Evolutionary conservation across 2,329 filamentous ascomycete species (phyloP), one percentile per base, ranked within the genome.

Genomic region (Diaporthe citrichinensis): DNA sequence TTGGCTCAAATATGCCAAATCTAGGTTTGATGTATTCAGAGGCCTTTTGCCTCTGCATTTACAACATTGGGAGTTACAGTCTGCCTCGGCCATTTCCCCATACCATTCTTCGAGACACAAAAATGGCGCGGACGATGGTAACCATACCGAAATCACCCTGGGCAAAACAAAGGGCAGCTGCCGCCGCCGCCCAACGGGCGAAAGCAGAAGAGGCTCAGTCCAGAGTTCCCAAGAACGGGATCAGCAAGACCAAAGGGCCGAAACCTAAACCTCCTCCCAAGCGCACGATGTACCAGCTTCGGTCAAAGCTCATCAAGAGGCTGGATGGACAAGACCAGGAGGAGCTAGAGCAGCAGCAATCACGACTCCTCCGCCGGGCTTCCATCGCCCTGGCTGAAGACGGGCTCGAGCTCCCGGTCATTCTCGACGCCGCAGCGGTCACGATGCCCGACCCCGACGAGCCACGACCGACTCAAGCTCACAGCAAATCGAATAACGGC

Each of bases 291-390:
- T 36, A 53, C 20, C 46, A 34, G 46, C 44, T 68, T 12, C 44
- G 44, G 12, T 49, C 62, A 39, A 51, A 51, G 46, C 44, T 51
- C 62, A 34, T 25, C 28, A 51, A 51, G 23, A 68, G 23, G 23
- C 14, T 51, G 46, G 44, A 68, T n/a, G 31, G 28, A 25, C 6
- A 39, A 36, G 62, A 68, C 4, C 44, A 39, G 23, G 62, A 36
- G 6, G 20, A 53, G 31, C 44, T 68, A 39, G 62, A n/a, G 28
- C 20, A 36, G 31, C 41, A 53, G 31, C 62, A 68, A 25, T 31
- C 44, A 25, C 62, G 23, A 28, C 44, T 68, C 23, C 62, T 68
- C 62, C 62, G 62, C 15, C 62, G 62, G 12, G 44, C 62, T 25
- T 68, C 44, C 12, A 36, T 68, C 14, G 62, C 44, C 14, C 49